A percentile compares a stretch with the other conserved stretches of the same genome.
Conservation (phyloP, 768 basidiomycete genomes). For the Tylopilus subfusipes region DNA sequence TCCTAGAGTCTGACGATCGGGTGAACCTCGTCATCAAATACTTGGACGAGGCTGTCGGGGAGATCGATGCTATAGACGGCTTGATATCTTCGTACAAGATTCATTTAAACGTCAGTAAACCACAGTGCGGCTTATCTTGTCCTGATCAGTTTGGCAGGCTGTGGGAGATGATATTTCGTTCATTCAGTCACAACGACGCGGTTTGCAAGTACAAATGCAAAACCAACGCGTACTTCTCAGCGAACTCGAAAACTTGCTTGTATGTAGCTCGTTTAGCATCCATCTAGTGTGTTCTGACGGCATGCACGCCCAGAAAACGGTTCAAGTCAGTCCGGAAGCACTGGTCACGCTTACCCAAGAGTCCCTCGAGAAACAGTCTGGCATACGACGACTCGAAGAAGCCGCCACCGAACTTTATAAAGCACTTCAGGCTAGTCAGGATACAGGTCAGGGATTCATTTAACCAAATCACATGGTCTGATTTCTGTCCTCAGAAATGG, state of each 20-base stretch:
- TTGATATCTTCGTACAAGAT: constrained; percentile 93
- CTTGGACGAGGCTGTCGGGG: constrained; percentile 84
- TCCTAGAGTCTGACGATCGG: constrained; percentile 93
- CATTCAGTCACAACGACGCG: constrained; percentile 95
- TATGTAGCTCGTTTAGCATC: constrained; percentile 30
- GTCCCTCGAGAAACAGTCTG: constrained; percentile 74
- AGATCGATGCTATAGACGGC: constrained; percentile 88
- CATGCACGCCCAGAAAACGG: constrained; percentile 65
- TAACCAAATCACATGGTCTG: neutral
- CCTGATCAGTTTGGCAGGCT: constrained; percentile 49
- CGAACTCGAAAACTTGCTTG: constrained; percentile 87
- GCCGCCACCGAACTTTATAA: constrained; percentile 91
- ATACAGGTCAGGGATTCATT: constrained; percentile 56
- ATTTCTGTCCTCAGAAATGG: constrained; percentile 63
- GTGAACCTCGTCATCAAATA: constrained; percentile 80
- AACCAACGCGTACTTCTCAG: constrained; percentile 83
- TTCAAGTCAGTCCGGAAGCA: constrained; percentile 81
- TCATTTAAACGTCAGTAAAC: constrained; percentile 76
- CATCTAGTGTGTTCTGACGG: neutral
- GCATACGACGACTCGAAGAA: constrained; percentile 76
- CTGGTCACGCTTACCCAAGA: constrained; percentile 81
- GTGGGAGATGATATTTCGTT: constrained; percentile 93
- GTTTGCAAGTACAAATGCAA: constrained; percentile 95
- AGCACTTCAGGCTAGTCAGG: constrained; percentile 84
- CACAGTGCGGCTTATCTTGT: neutral